Conservation (phyloP, 352 stramenopile species). For the Sclerospora graminicola region DNA sequence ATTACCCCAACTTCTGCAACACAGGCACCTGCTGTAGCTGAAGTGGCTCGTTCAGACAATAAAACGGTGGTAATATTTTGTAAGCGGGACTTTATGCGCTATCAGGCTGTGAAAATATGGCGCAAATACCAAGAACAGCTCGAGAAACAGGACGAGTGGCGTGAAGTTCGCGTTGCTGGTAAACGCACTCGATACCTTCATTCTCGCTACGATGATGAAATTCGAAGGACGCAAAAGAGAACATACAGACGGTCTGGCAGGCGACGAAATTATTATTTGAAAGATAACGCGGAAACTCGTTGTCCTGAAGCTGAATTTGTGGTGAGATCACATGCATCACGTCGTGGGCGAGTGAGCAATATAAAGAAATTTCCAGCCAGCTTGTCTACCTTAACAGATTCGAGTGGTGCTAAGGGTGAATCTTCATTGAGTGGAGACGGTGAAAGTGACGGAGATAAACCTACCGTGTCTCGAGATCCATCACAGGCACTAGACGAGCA, state of each 20-base stretch:
- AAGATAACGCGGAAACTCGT: background rate
- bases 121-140: slow-evolving; percentile 67
- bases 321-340: background rate
- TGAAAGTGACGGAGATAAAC: background rate
- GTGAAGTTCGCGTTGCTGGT: slow-evolving; percentile 29
- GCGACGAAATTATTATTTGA: slow-evolving; percentile 4
- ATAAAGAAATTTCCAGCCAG: background rate
- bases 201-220: slow-evolving; percentile 23
- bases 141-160: slow-evolving; percentile 33
- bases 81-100: slow-evolving; percentile 72
- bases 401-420: background rate
- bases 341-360: background rate
- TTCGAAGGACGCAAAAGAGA: slow-evolving; percentile 14
- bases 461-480: background rate
- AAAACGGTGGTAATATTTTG: slow-evolving; percentile 75
- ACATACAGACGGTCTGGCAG: slow-evolving; percentile 10
- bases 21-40: background rate
- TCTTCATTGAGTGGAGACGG: background rate
- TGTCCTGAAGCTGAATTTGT: background rate
- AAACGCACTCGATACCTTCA: slow-evolving; percentile 49
- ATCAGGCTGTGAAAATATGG: slow-evolving; percentile 57
- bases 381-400: background rate
- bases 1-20: background rate
- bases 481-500: background rate
- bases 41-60: slow-evolving; percentile 11